Conservation (phyloP, 176 grass and related monocot species). For the Phoenix roebelenii region DNA sequence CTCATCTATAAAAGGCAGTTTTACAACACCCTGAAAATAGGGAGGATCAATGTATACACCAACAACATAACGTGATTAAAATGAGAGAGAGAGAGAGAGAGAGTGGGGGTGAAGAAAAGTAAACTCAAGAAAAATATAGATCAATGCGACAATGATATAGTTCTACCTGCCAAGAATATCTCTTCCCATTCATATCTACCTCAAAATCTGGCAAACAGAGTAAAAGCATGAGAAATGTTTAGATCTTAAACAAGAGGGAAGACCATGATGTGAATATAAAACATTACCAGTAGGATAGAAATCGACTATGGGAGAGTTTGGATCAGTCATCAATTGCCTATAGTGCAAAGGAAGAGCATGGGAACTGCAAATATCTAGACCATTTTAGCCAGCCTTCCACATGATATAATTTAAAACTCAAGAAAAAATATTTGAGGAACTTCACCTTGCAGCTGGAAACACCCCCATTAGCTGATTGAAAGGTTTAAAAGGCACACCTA, state of each 20-base stretch:
- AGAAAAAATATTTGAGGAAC: neutral
- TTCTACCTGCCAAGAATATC: constrained; percentile 90
- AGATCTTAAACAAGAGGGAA: constrained; percentile 1
- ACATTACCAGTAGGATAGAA: constrained; percentile 87
- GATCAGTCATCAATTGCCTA: constrained; percentile 64
- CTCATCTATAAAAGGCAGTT: constrained; percentile 97
- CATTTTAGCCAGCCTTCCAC: neutral
- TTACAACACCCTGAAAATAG: constrained; percentile 68
- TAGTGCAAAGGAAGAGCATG: constrained; percentile 88
- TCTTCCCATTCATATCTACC: constrained; percentile 99
- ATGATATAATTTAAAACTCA: constrained; percentile 12
- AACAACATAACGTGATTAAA: too few species aligned
- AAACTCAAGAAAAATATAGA: too few species aligned
- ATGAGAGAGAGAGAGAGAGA: too few species aligned
- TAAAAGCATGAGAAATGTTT: constrained; percentile 8
- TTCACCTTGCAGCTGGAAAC: constrained; percentile 95
- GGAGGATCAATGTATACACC: too few species aligned
- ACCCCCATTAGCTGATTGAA: constrained; percentile 99
- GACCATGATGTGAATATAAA: neutral
- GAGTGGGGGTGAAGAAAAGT: too few species aligned
- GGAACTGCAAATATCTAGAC: constrained; percentile 38
- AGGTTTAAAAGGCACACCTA: constrained; percentile 88
- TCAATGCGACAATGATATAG: too few species aligned
- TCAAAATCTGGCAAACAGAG: constrained; percentile 68
- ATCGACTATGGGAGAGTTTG: constrained; percentile 79